Evolutionary conservation across 2,329 filamentous ascomycete species (phyloP).

Genomic region (Neofusicoccum sp.): DNA sequence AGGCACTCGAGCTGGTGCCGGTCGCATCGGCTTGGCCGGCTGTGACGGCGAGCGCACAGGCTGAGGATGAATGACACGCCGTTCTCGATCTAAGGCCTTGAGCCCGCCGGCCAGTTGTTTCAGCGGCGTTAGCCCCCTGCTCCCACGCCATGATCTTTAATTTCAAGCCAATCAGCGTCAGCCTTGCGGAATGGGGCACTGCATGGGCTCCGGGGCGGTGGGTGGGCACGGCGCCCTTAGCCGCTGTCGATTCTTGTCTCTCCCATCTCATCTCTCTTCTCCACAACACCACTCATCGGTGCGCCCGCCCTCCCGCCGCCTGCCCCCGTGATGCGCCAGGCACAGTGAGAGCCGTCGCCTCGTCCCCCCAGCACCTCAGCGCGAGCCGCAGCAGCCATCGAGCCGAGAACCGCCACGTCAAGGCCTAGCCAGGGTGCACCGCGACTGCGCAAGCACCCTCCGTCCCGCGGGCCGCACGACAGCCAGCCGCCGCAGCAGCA

Average conservation of each 20-base stretch:
- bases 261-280: constrained; percentile 17
- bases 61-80: too few species aligned
- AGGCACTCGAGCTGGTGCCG: too few species aligned
- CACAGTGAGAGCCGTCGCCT: neutral
- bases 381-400: constrained; percentile 10
- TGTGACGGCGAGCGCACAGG: too few species aligned
- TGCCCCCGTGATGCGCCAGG: constrained; percentile 15
- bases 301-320: constrained; percentile 2
- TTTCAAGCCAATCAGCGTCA: constrained; percentile 26
- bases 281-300: constrained; percentile 10
- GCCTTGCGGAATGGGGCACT: constrained; percentile 15
- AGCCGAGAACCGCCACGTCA: constrained; percentile 19
- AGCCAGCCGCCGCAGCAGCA: constrained; percentile 1
- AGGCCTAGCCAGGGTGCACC: constrained; percentile 19
- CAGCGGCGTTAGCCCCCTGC: neutral
- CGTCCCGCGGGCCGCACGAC: constrained; percentile 8
- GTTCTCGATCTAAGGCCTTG: too few species aligned
- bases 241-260: constrained; percentile 19
- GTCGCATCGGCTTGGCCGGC: too few species aligned
- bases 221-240: constrained; percentile 4
- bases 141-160: constrained; percentile 25
- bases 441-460: constrained; percentile 13
- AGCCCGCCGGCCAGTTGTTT: too few species aligned
- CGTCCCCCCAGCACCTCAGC: neutral
- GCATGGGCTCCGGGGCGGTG: constrained; percentile 19